A percentile compares a stretch with the other conserved stretches of the same genome.
These are phyloP conservation scores for Tuber umbilicatum DNA, from an alignment of 495 filamentous ascomycete species.

Conservation along the genomic window DNA sequence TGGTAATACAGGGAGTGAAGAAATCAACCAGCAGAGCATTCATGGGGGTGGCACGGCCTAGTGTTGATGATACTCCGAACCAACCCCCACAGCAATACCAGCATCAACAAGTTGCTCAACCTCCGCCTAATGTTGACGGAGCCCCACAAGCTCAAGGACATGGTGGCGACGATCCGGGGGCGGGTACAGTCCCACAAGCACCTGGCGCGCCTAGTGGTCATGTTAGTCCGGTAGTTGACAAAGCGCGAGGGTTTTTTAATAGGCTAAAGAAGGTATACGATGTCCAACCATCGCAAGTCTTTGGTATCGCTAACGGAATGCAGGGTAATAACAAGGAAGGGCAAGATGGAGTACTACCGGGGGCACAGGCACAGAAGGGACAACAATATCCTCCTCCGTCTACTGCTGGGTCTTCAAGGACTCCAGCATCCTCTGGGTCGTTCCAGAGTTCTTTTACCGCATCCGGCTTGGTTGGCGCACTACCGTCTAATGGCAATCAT, in stretches of 20 bases:
- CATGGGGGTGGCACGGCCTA: neutral
- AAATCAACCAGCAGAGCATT: neutral
- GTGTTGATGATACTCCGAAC: neutral
- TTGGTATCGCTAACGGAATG: neutral
- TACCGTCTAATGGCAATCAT: neutral
- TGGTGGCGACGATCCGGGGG: neutral
- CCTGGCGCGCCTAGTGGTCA: neutral
- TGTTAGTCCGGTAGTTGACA: neutral
- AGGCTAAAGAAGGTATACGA: neutral
- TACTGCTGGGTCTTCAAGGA: neutral
- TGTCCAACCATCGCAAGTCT: neutral
- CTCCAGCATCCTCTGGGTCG: neutral
- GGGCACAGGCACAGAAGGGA: neutral
- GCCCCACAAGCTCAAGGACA: neutral
- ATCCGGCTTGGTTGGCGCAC: neutral
- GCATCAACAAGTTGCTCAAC: slow-evolving; percentile 5
- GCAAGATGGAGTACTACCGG: neutral
- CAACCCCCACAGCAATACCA: slow-evolving; percentile 4
- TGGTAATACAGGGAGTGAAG: neutral
- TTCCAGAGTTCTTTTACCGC: neutral
- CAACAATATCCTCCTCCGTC: neutral
- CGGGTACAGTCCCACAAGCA: neutral
- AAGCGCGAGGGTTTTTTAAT: neutral
- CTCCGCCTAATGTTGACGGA: neutral
- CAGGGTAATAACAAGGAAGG: neutral